phyloP scores from a whole-genome alignment of 305 asterid genomes.

The Nicotiana rustica region DNA sequence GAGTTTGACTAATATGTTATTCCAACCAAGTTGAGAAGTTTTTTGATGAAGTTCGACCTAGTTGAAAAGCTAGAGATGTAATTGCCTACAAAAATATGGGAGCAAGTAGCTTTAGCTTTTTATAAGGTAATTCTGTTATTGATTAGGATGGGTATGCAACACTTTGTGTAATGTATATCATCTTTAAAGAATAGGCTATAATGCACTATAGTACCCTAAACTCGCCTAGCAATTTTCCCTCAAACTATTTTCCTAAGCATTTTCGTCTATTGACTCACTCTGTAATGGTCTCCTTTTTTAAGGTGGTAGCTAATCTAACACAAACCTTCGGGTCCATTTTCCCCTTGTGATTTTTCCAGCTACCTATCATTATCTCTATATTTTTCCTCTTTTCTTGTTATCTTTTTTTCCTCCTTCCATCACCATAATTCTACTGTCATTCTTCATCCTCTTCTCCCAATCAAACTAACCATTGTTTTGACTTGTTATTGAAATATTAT shows the following conservation, averaged over 20 bases:
- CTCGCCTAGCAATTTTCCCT: background rate
- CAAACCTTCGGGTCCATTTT: background rate
- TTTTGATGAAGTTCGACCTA: background rate
- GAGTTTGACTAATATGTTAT: slow-evolving; percentile 1
- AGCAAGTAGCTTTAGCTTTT: background rate
- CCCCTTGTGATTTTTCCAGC: background rate
- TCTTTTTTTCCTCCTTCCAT: background rate
- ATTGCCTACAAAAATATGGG: background rate
- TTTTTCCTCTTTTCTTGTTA: background rate
- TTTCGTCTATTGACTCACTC: background rate
- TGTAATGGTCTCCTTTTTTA: background rate
- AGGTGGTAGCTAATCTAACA: background rate
- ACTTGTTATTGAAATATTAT: background rate
- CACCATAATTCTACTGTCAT: background rate
- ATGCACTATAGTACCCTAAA: slow-evolving; percentile 16
- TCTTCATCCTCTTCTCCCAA: background rate
- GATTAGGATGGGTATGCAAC: background rate
- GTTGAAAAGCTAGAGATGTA: background rate
- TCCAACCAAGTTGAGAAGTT: background rate
- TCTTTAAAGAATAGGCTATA: slow-evolving; percentile 2
- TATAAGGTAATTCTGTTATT: background rate
- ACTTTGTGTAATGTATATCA: background rate
- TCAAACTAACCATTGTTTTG: background rate
- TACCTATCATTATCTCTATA: background rate
- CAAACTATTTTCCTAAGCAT: background rate